Evolutionary conservation across 2,329 filamentous ascomycete species (phyloP).

Genomic region (Cryphonectria carpinicola): DNA sequence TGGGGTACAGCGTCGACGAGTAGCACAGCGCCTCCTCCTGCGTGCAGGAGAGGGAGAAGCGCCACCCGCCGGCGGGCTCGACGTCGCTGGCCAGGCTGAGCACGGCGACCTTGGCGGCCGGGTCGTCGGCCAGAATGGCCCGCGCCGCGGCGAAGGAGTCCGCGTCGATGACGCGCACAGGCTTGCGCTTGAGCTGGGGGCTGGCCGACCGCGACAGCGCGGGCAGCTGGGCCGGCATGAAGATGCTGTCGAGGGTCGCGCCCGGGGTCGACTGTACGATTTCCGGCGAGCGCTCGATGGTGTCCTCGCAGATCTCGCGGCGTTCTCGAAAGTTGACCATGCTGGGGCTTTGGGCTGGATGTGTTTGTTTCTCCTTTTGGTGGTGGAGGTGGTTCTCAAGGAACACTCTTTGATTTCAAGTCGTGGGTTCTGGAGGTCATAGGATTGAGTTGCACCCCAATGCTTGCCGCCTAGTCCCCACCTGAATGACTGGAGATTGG

Average conservation of each 20-base stretch:
- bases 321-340: background rate
- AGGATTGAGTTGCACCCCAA: background rate
- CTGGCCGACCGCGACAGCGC: background rate
- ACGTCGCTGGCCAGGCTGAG: constrained; percentile 11
- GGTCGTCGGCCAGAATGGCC: background rate
- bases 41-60: background rate
- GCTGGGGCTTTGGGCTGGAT: background rate
- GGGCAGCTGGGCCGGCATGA: constrained; percentile 11
- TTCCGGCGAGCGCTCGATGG: background rate
- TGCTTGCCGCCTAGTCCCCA: background rate
- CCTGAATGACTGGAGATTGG: background rate
- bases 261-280: constrained; percentile 8
- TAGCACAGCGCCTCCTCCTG: constrained; percentile 15
- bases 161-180: constrained; percentile 10
- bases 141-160: constrained; percentile 11
- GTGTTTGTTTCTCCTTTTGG: background rate
- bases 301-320: constrained; percentile 8
- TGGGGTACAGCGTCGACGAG: constrained; percentile 12
- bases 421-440: background rate
- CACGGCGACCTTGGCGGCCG: constrained; percentile 10
- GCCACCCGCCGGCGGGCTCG: constrained; percentile 14
- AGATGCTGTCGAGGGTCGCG: constrained; percentile 13
- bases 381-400: background rate
- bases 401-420: background rate
- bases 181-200: constrained; percentile 9